Conservation (phyloP, 176 grass and related monocot genomes). For the Oryza coarctata region DNA sequence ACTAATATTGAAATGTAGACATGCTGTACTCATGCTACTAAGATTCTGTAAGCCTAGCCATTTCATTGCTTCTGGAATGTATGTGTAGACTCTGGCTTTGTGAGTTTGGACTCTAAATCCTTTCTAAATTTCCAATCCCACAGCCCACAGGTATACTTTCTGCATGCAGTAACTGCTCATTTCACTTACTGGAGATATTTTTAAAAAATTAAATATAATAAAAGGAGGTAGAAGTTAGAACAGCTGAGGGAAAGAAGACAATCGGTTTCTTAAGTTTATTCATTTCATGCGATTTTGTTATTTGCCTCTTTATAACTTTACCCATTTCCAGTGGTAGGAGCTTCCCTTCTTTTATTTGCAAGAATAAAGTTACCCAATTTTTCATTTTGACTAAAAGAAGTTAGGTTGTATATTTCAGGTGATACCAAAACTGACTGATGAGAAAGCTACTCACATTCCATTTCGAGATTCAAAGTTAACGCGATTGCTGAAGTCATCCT, state of each 20-base stretch:
- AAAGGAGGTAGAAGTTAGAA: not conserved
- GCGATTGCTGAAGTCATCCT: constrained; percentile 76
- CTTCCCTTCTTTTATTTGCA: not conserved
- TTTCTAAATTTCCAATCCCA: constrained; percentile 13
- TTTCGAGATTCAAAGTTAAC: constrained; percentile 93
- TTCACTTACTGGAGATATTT: constrained; percentile 19
- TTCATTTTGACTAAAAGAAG: constrained; percentile 1
- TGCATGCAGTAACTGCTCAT: constrained; percentile 18
- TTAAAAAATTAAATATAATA: not conserved
- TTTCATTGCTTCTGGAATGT: not conserved
- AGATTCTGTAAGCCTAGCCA: constrained; percentile 15
- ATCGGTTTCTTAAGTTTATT: constrained; percentile 10
- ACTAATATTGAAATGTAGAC: constrained; percentile 1
- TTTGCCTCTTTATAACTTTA: not conserved
- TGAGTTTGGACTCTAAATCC: not conserved
- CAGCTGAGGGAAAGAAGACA: not conserved
- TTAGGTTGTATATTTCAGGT: constrained; percentile 55
- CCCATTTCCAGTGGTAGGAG: not conserved
- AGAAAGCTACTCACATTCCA: constrained; percentile 77
- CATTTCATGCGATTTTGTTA: not conserved
- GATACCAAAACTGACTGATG: constrained; percentile 87
- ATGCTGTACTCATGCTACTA: constrained; percentile 20
- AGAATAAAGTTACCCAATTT: not conserved
- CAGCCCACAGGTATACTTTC: not conserved
- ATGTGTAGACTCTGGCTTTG: not conserved